Evolutionary conservation across 148 eudicot species (phyloP).

Genomic region (Fallopia convolvulus): DNA sequence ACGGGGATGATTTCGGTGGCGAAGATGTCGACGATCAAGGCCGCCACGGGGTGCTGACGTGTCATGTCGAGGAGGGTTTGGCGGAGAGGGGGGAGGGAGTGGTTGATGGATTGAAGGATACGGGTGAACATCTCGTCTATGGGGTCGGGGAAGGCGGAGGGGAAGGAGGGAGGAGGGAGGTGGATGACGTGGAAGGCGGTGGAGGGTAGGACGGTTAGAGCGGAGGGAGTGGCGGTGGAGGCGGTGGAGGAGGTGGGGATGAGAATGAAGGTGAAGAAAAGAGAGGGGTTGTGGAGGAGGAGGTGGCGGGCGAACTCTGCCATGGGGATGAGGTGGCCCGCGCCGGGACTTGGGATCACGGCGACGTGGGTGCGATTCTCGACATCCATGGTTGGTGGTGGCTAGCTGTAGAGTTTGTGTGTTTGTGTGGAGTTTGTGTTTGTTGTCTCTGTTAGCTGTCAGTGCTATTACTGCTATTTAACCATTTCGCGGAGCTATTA

Average conservation of each 20-base stretch:
- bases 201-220: neutral
- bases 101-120: neutral
- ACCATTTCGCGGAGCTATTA: too few species aligned
- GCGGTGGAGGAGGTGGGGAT: neutral
- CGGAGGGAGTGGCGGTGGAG: neutral
- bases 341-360: neutral
- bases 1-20: neutral
- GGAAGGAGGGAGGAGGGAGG: neutral
- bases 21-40: neutral
- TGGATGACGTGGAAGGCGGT: neutral
- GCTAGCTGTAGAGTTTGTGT: neutral
- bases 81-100: neutral
- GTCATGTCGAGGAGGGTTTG: neutral
- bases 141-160: neutral
- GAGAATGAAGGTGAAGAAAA: neutral
- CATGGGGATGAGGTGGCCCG: slow-evolving; percentile 1
- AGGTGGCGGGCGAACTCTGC: neutral
- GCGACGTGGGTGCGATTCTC: neutral
- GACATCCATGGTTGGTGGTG: neutral
- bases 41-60: neutral
- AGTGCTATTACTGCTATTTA: too few species aligned
- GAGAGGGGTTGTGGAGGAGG: neutral
- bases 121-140: neutral
- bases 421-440: neutral
- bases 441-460: too few species aligned